These are phyloP conservation scores for Gaeumannomyces sp. DNA, from an alignment of 2,329 filamentous ascomycete genomes.

Conservation along the genomic window DNA sequence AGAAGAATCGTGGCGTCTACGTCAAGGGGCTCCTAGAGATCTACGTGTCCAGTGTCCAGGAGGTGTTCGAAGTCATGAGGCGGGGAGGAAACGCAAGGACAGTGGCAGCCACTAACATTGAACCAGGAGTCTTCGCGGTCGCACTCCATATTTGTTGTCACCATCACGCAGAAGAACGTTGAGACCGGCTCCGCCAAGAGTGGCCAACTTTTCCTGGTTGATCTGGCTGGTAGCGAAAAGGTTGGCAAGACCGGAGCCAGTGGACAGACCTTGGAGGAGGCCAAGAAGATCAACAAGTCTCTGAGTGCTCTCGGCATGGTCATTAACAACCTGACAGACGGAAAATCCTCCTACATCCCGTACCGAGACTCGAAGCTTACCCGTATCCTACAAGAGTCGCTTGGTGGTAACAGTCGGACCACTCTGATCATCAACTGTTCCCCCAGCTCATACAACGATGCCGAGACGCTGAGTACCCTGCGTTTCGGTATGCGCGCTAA, in stretches of 20 bases:
- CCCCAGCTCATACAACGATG: constrained; percentile 97
- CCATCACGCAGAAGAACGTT: constrained; percentile 94
- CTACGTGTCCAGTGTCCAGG: constrained; percentile 90
- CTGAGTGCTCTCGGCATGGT: constrained; percentile 97
- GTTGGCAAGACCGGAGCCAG: constrained; percentile 97
- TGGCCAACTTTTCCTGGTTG: constrained; percentile 92
- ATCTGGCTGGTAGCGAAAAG: constrained; percentile 97
- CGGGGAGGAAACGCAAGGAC: constrained; percentile 82
- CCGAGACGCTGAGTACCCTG: constrained; percentile 85
- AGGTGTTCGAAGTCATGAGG: constrained; percentile 96
- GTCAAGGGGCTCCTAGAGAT: constrained; percentile 93
- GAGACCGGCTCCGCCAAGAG: constrained; percentile 95
- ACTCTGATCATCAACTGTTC: constrained; percentile 98
- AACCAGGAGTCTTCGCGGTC: constrained; percentile 97
- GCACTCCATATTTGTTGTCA: constrained; percentile 97
- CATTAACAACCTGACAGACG: constrained; percentile 94
- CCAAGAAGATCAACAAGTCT: constrained; percentile 99
- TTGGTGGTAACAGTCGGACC: constrained; percentile 97
- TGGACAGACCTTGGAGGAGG: constrained; percentile 94
- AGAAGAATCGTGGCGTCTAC: constrained; percentile 92
- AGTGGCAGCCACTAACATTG: constrained; percentile 98
- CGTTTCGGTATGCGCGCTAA: constrained; percentile 95
- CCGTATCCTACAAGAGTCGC: constrained; percentile 90
- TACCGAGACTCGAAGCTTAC: constrained; percentile 98
- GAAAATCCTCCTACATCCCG: constrained; percentile 91